A percentile compares a stretch with the other conserved stretches of the same genome.
phyloP scores from a whole-genome alignment of 768 basidiomycete genomes.

The Suillus tomentosus region DNA sequence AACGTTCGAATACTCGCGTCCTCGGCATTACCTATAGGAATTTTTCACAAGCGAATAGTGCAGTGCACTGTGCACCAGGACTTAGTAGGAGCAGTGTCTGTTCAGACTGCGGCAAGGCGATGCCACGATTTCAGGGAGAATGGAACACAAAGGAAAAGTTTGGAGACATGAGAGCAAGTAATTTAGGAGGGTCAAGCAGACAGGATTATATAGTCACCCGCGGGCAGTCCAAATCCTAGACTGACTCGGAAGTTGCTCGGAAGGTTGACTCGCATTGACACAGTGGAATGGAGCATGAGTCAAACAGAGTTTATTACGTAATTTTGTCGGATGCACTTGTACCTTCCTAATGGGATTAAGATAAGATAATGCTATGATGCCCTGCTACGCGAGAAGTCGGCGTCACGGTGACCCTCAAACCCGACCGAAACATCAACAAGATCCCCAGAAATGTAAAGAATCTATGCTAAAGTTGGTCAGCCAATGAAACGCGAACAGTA shows the following conservation, averaged over 20 bases:
- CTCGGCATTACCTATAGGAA: too few species aligned
- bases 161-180: not conserved
- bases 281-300: not conserved
- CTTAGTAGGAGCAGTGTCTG: not conserved
- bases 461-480: not conserved
- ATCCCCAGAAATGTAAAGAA: slow-evolving; percentile 15
- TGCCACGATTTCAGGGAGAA: not conserved
- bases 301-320: not conserved
- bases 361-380: not conserved
- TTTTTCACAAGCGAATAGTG: not conserved
- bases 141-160: not conserved
- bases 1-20: not conserved
- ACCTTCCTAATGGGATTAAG: not conserved
- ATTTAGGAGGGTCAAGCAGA: not conserved
- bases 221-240: not conserved
- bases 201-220: not conserved
- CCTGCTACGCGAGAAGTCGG: too few species aligned
- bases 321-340: not conserved
- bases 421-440: not conserved
- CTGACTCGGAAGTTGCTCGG: too few species aligned
- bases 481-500: slow-evolving; percentile 2
- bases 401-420: not conserved
- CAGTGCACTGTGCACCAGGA: not conserved
- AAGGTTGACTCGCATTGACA: slow-evolving; percentile 3
- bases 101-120: not conserved